A percentile compares a stretch with the other conserved stretches of the same genome.
These are phyloP conservation scores for Phytophthora pinifolia DNA, from an alignment of 352 stramenopile species.

Conservation along the genomic window DNA sequence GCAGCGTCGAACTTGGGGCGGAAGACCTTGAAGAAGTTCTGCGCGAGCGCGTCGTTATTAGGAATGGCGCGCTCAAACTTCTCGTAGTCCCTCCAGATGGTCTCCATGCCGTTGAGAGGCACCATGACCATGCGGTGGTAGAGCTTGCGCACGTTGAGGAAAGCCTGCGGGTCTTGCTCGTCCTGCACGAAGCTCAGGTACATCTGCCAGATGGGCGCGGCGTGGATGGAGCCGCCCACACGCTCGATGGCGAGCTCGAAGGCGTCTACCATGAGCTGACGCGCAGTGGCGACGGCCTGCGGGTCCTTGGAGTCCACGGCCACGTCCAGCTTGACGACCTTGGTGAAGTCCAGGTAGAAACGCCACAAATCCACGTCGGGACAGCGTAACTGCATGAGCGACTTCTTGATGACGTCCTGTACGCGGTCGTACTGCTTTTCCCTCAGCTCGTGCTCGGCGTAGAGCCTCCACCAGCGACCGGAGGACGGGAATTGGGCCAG, in stretches of 20 bases:
- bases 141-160: constrained; percentile 78
- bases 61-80: constrained; percentile 87
- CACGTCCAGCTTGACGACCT: constrained; percentile 81
- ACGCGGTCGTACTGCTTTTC: constrained; percentile 87
- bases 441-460: constrained; percentile 81
- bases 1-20: constrained; percentile 81
- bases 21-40: constrained; percentile 91
- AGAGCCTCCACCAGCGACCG: constrained; percentile 86
- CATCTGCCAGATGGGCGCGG: constrained; percentile 79
- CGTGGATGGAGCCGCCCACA: constrained; percentile 80
- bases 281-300: constrained; percentile 55
- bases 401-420: constrained; percentile 88
- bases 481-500: constrained; percentile 70
- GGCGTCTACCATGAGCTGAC: constrained; percentile 82
- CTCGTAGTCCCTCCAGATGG: constrained; percentile 86
- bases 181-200: constrained; percentile 84
- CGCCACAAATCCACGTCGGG: constrained; percentile 84
- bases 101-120: constrained; percentile 78
- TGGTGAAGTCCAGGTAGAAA: constrained; percentile 89
- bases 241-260: constrained; percentile 83
- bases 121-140: constrained; percentile 83
- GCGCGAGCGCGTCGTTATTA: constrained; percentile 84
- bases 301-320: constrained; percentile 60
- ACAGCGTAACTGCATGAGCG: constrained; percentile 82
- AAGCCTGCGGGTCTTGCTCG: constrained; percentile 69